Evolutionary conservation across 2,329 filamentous ascomycete species (phyloP), one percentile per base, ranked within the genome.

Genomic region (Fusarium temperatum): DNA sequence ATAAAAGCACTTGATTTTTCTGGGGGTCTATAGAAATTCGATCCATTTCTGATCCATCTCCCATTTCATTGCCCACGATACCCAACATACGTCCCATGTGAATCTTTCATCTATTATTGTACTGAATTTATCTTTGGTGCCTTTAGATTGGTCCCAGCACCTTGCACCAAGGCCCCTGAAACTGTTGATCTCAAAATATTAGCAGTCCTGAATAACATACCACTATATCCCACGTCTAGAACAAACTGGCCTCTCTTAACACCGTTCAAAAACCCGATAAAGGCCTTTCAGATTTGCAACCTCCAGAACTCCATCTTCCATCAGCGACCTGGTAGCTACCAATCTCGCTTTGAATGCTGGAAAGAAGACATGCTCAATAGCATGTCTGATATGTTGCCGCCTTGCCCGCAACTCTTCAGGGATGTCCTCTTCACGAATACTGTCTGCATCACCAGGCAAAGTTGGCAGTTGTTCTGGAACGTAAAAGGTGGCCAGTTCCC

Each of bases 241-340:
- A 42, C n/a, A 38, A 28, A 32, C 55, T 24, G 42, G 30, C 26
- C 38, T 60, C 41, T 54, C 51, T 89, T 82, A 98, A 82, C 96
- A 98, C 62, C 96, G 87, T 84, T 99, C 96, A 86, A 99, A 99
- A 6, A 98, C 95, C 51, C 94, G 87, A 82, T 99, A 99, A 66
- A 99, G 81, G 0, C 95, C 95, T 82, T 98, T 98, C 67, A 98
- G 82, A 83, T 97, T 94, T 5, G 96, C 96, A 55, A 98, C 90
- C 82, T 99, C 96, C 53, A 97, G 84, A 17, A 98, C 90, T 14
- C 86, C 89, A 1, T 91, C 93, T 57, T 91, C 90, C 83, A 97
- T 89, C 77, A 98, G 83, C 10, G 88, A 87, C 73, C 89, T 92
- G 14, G 96, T 98, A 26, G 94, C 95, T 63, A 98, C 90, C 53